Percentiles rank a stretch among this genome's conserved stretches.
Evolutionary conservation across 2,329 filamentous ascomycete species (phyloP).

Genomic region (Xylogone sp.): DNA sequence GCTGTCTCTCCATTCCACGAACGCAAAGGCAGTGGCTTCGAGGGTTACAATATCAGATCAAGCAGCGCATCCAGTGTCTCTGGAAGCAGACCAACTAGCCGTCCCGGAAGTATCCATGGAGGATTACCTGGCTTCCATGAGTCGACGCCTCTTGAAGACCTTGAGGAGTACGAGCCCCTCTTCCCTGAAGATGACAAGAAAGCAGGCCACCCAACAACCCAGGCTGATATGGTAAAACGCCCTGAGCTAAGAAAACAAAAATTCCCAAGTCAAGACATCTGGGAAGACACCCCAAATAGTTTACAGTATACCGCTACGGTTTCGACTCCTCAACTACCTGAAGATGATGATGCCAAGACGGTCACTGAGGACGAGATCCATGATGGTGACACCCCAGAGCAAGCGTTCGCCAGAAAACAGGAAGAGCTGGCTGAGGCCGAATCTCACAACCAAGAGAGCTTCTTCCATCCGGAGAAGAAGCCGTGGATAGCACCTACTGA

Average conservation of each 20-base stretch:
- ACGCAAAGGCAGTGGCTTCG: conserved; percentile 55
- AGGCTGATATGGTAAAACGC: conserved; percentile 52
- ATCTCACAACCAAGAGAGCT: conserved; percentile 40
- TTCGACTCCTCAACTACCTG: conserved; percentile 68
- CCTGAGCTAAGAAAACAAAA: conserved; percentile 54
- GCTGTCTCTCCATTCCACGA: conserved; percentile 75
- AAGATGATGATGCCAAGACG: conserved; percentile 30
- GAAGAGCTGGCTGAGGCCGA: conserved; percentile 62
- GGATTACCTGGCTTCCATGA: conserved; percentile 41
- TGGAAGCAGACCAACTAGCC: conserved; percentile 52
- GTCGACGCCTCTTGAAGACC: conserved; percentile 75
- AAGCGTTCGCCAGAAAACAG: conserved; percentile 63
- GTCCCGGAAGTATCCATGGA: conserved; percentile 60
- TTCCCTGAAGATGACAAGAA: conserved; percentile 75
- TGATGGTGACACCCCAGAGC: conserved; percentile 50
- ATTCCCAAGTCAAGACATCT: conserved; percentile 94
- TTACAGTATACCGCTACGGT: conserved; percentile 77
- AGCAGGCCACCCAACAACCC: conserved; percentile 43
- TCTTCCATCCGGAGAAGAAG: conserved; percentile 49
- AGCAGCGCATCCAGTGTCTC: conserved; percentile 43
- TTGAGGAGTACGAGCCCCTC: conserved; percentile 91
- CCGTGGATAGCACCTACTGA: conserved; percentile 47
- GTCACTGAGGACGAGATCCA: conserved; percentile 2
- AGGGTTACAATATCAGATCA: conserved; percentile 39
- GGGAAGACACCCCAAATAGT: conserved; percentile 93